These are phyloP conservation scores for Cryptosporidium tyzzeri DNA, from an alignment of 169 alveolate species.

Conservation along the genomic window DNA sequence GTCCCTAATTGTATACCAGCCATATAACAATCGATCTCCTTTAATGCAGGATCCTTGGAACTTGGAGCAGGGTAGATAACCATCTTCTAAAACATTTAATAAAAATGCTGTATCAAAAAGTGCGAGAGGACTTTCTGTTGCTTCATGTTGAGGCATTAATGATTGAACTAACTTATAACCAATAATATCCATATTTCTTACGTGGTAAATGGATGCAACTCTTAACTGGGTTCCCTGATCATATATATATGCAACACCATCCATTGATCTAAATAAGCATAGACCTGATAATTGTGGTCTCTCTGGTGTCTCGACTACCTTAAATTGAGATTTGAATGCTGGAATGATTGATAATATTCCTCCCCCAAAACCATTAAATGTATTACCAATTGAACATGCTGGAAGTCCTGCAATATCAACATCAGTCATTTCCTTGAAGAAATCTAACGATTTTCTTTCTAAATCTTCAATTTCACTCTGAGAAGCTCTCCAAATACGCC, in stretches of 20 bases:
- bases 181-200: conserved; percentile 58
- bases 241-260: conserved; percentile 60
- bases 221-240: conserved; percentile 28
- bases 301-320: neutral
- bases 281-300: neutral
- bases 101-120: conserved; percentile 55
- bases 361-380: conserved; percentile 8
- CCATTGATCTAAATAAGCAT: conserved; percentile 50
- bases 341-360: conserved; percentile 33
- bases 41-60: conserved; percentile 27
- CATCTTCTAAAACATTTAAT: conserved; percentile 41
- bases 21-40: conserved; percentile 65
- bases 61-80: conserved; percentile 62
- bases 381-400: neutral
- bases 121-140: conserved; percentile 73
- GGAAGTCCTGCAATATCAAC: conserved; percentile 43
- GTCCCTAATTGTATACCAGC: conserved; percentile 66
- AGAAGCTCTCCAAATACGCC: conserved; percentile 66
- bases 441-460: conserved; percentile 44
- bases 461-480: conserved; percentile 22
- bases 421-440: conserved; percentile 37
- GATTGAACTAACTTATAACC: conserved; percentile 73
- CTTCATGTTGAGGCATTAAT: conserved; percentile 58
- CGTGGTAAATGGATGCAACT: conserved; percentile 68
- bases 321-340: conserved; percentile 37